Evolutionary conservation across 1,284 basidiomycete species (phyloP), one percentile per base, ranked within the genome.

Genomic region (Irpex sp.): DNA sequence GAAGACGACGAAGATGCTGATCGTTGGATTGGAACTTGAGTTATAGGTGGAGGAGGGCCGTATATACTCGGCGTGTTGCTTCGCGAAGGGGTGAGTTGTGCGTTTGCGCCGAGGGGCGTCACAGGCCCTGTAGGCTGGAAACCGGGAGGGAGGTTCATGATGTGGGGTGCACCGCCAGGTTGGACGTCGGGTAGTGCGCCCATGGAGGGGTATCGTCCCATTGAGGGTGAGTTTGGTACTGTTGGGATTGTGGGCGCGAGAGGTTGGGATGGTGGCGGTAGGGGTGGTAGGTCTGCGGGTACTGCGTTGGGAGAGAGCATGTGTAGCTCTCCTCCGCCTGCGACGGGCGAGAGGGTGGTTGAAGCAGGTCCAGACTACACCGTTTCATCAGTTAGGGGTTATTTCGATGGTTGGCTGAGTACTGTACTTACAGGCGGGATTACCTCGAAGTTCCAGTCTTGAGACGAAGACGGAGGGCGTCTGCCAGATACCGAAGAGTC

Each of bases 321-420:
- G n/a, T 66, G 66, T 34, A 63, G 57, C 26, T 44, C 54, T 7
- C 56, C 26, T 19, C 63, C 64, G 2, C 54, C 21, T 8, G 67
- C 15, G 5, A 44, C 15, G 40, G 40, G 68, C 21, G 70, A 71
- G 31, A 66, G 57, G 6, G n/a, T 49, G n/a, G 51, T 62, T 26
- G 72, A 72, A 5, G 65, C 64, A 5, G 69, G 61, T 8, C 63
- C 70, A 38, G 71, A 73, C 71, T 73, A 26, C 3, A 9, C 51
- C 17, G 37, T 49, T 2, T n/a, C 26, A 49, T 11, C 26, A 38
- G 6, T 44, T 44, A 57, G 44, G 3, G 3, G 26, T 3, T 2
- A 3, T 26, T 26, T 26, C 26, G 3, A 2, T 2, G 26, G 26
- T 26, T 2, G 3, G 3, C 1, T 1, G 52, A 31, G 21, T 4